phyloP scores from a whole-genome alignment of 805 yeast genomes.

The Yarrowia keelungensis region DNA sequence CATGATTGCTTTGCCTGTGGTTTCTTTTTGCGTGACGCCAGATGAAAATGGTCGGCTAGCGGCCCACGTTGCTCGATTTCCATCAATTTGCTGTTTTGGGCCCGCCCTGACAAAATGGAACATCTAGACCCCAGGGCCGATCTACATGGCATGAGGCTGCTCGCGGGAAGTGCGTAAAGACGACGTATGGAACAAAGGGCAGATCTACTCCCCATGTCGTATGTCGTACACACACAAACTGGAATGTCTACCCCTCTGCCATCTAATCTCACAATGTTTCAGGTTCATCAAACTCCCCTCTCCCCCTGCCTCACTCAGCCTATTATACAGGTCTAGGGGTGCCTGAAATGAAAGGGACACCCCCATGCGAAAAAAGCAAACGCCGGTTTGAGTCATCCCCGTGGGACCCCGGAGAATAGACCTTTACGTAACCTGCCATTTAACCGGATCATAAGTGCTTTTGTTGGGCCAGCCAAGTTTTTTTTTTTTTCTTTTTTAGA shows the following conservation, averaged over 20 bases:
- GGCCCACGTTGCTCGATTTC: neutral
- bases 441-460: constrained; percentile 2
- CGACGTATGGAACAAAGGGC: neutral
- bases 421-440: neutral
- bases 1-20: neutral
- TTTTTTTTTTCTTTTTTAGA: neutral
- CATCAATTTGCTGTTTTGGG: neutral
- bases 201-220: neutral
- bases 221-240: neutral
- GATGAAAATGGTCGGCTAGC: neutral
- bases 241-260: neutral
- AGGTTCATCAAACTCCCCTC: neutral
- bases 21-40: constrained; percentile 3
- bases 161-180: no score
- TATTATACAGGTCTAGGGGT: neutral
- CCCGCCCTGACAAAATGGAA: neutral
- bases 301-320: neutral
- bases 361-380: neutral
- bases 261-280: constrained; percentile 8
- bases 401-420: neutral
- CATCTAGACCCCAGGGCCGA: neutral
- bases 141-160: neutral
- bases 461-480: neutral
- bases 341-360: constrained; percentile 1
- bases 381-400: neutral